Conservation (phyloP, 768 basidiomycete genomes). For the Boletus sensibilis region DNA sequence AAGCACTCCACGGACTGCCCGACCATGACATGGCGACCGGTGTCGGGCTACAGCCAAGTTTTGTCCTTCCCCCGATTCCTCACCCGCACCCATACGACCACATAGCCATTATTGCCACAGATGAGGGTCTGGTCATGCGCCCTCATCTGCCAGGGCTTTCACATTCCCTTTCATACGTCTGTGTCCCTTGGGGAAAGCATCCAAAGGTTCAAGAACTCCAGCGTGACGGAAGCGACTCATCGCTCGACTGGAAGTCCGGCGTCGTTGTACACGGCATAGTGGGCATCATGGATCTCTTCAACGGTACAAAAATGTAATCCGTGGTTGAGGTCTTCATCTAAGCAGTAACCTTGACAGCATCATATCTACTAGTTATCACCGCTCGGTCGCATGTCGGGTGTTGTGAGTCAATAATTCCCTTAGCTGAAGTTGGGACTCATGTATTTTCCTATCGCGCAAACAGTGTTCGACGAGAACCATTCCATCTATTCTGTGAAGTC, state of each 20-base stretch:
- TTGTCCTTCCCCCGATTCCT: slow-evolving; percentile 64
- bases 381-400: slow-evolving; percentile 61
- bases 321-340: slow-evolving; percentile 5
- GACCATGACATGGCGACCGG: slow-evolving; percentile 9
- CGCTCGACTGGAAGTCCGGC: slow-evolving; percentile 52
- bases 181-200: slow-evolving; percentile 60
- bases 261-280: slow-evolving; percentile 74
- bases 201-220: slow-evolving; percentile 52
- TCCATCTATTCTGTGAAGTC: slow-evolving; percentile 66
- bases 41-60: slow-evolving; percentile 54
- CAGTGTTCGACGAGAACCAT: slow-evolving; percentile 66
- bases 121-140: slow-evolving; percentile 64
- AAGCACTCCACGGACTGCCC: background rate
- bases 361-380: slow-evolving; percentile 74
- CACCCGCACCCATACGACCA: slow-evolving; percentile 73
- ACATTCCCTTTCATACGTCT: slow-evolving; percentile 39
- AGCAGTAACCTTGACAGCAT: slow-evolving; percentile 44
- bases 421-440: slow-evolving; percentile 6
- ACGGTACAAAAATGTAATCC: slow-evolving; percentile 43
- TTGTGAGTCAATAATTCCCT: slow-evolving; percentile 44
- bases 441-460: background rate
- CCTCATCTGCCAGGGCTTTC: slow-evolving; percentile 44
- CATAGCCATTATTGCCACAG: slow-evolving; percentile 59
- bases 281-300: slow-evolving; percentile 69
- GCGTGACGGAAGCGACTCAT: slow-evolving; percentile 32